A percentile compares a stretch with the other conserved stretches of the same genome.
Evolutionary conservation across 2,329 filamentous ascomycete species (phyloP).

Genomic region (Mycosphaerelloides madeirae): DNA sequence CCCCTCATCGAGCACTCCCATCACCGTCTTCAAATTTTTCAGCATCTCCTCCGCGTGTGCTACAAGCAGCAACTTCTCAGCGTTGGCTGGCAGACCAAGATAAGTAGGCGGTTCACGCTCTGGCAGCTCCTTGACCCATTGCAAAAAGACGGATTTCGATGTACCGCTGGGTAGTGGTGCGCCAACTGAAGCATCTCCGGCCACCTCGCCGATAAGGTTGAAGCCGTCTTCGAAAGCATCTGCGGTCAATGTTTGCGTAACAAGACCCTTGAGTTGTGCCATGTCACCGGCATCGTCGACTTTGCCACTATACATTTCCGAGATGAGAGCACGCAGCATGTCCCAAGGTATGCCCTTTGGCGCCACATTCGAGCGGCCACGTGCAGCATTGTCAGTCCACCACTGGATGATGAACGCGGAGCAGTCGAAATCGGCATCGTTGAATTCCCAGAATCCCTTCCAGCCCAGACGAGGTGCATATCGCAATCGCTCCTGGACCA

Average conservation of each 20-base stretch:
- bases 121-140: conserved; percentile 86
- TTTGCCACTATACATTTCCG: conserved; percentile 96
- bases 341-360: conserved; percentile 95
- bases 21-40: conserved; percentile 75
- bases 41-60: conserved; percentile 83
- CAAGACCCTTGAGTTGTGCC: conserved; percentile 64
- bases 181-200: conserved; percentile 38
- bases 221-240: conserved; percentile 89
- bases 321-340: conserved; percentile 83
- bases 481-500: conserved; percentile 87
- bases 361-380: conserved; percentile 85
- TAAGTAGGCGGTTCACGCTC: conserved; percentile 96
- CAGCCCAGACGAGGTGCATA: conserved; percentile 92
- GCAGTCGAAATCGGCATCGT: conserved; percentile 98
- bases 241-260: conserved; percentile 73
- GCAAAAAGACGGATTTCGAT: conserved; percentile 76
- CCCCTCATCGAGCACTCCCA: conserved; percentile 84
- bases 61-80: conserved; percentile 89
- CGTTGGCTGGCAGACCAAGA: conserved; percentile 86
- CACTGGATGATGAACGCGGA: conserved; percentile 92
- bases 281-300: conserved; percentile 90
- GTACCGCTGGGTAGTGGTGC: conserved; percentile 75
- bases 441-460: conserved; percentile 99
- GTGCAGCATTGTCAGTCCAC: conserved; percentile 80
- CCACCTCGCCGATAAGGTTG: conserved; percentile 68